Evolutionary conservation across 2,329 filamentous ascomycete species (phyloP), one percentile per base, ranked within the genome.

Genomic region (Didymella exigua): DNA sequence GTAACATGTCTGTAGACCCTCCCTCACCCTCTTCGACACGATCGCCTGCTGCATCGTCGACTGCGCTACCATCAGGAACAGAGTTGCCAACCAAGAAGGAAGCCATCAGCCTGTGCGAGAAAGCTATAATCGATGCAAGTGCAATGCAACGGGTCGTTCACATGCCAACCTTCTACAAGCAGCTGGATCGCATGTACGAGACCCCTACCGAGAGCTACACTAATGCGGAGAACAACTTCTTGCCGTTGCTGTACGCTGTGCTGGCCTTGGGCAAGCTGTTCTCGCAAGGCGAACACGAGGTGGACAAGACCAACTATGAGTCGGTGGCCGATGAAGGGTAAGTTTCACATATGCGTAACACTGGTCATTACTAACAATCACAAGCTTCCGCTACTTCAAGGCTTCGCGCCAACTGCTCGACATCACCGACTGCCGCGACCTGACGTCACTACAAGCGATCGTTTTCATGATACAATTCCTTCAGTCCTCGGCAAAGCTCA

Each of bases 101-200:
- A 49, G 86, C 86, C 21, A 78, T 77, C 29, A 76, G 81, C 50
- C 74, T 88, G 31, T 86, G 84, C 70, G 79, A 81, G 49, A 83
- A 82, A 67, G 83, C 85, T 23, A 75, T 89, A 23, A 81, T 87
- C 53, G 84, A 89, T 68, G 85, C 84, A 26, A 83, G 84, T 60
- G 80, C 83, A 21, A 75, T 89, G 48, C 80, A 89, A 72, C 85
- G 90, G 31, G 87, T 93, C 51, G 84, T 96, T 5, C 92, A 97
- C 68, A 81, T 89, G 44, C 93, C 93, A 0, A 86, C 86, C 0
- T 97, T 96, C 71, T 91, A 89, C 76, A 82, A 84, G 54, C 86
- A 85, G 66, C 83, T 96, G 59, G 87, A 96, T 62, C 83, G 83
- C 49, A 82, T 97, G 33, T 97, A 96, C 74, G 85, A 89, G 60